These are phyloP conservation scores for Inga laurina DNA, from an alignment of 306 rosid species.

Conservation along the genomic window DNA sequence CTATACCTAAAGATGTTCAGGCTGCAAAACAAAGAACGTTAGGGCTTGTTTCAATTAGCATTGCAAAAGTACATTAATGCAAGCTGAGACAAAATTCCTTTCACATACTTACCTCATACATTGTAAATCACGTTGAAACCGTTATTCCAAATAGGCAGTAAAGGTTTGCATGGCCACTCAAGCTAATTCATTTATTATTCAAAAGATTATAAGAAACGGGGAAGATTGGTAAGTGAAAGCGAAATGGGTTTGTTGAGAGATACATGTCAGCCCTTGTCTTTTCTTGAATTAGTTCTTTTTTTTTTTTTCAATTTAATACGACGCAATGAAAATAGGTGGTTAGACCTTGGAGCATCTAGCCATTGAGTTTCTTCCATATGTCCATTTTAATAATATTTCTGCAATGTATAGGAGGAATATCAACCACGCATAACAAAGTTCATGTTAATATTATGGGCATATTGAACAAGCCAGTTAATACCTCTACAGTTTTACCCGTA, in stretches of 20 bases:
- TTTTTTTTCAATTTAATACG: neutral
- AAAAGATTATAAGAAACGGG: neutral
- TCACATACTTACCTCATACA: too few relatives aligned
- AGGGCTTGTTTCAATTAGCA: too few relatives aligned
- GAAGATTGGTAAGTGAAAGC: neutral
- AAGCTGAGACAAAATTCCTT: too few relatives aligned
- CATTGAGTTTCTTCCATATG: neutral
- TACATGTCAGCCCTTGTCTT: neutral
- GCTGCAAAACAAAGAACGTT: neutral
- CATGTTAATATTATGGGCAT: neutral
- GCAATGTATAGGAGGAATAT: neutral
- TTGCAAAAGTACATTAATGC: too few relatives aligned
- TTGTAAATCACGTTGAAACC: too few relatives aligned
- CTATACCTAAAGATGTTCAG: neutral
- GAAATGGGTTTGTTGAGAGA: neutral
- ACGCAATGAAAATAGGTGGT: neutral
- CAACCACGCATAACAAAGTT: neutral
- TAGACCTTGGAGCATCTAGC: neutral
- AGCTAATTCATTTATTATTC: neutral
- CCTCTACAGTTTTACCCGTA: neutral
- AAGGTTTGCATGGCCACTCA: neutral
- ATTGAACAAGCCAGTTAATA: too few relatives aligned
- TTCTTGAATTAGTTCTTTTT: neutral
- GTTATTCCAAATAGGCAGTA: too few relatives aligned
- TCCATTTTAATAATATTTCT: neutral